phyloP scores from a whole-genome alignment of 768 basidiomycete genomes.

The Lyophyllum shimeji region DNA sequence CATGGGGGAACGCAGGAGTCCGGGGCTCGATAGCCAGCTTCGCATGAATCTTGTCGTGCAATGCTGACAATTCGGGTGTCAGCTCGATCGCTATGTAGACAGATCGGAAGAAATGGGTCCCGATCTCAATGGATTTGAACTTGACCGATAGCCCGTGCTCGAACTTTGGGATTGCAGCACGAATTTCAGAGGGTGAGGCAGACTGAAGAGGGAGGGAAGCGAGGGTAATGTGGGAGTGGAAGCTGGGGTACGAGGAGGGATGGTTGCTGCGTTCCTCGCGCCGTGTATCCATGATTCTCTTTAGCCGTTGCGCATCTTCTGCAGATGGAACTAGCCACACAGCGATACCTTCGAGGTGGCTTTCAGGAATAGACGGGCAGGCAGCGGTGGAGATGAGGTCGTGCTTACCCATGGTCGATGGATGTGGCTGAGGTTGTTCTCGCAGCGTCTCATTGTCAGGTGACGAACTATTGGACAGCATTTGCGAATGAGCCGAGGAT shows the following conservation, averaged over 20 bases:
- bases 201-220: conserved; percentile 36
- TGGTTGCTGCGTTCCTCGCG: conserved; percentile 20
- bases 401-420: conserved; percentile 13
- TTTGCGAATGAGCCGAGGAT: neutral
- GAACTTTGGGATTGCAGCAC: conserved; percentile 35
- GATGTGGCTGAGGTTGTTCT: neutral
- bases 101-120: conserved; percentile 69
- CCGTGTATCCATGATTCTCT: conserved; percentile 43
- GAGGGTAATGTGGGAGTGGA: conserved; percentile 75
- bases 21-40: conserved; percentile 35
- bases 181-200: conserved; percentile 30
- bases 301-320: conserved; percentile 42
- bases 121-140: conserved; percentile 57
- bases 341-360: conserved; percentile 43
- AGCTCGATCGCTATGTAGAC: conserved; percentile 56
- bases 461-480: no score
- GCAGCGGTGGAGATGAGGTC: no score
- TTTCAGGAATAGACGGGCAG: neutral
- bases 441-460: no score
- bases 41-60: conserved; percentile 50
- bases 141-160: conserved; percentile 36
- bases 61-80: conserved; percentile 40
- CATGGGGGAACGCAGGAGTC: conserved; percentile 66
- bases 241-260: conserved; percentile 51
- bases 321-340: conserved; percentile 70